Base-by-base conservation (phyloP, 2,329 filamentous ascomycete species). In the Orbilia brochopaga region DNA sequence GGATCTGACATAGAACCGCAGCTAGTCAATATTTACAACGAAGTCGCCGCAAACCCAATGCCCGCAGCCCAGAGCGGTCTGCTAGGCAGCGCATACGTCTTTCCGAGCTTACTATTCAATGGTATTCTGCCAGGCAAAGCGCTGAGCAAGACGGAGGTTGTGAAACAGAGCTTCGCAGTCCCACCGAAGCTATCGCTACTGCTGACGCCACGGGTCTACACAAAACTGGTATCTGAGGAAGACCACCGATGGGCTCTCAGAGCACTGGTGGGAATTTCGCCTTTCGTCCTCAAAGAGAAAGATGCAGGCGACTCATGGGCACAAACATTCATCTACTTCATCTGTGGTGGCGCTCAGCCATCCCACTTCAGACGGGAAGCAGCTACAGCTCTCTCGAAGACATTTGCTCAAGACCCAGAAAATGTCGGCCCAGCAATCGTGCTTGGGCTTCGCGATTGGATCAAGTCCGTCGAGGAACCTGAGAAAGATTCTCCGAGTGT, bases 121-220 rank as follows among this genome's bases (percentile, higher is more conserved):
- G 77, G 83, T 1, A 77, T 88, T 37, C 79, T 85, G 21, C 55
- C 55, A 13, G 67, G 67, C 6, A 52, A 65, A 42, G 42, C 27
- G n/a, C 35, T 72, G 24, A 88, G 89, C 76, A 88, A 87, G 76
- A 83, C 85, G 23, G 82, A 85, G 30, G 80, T 92, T 24, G 79
- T 84, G 23, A 85, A 87, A 55, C 87, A 91, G 75, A 86, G 86
- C 10, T 83, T 96, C 69, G 83, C 84, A 1, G 79, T 87, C 40
- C 87, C 88, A n/a, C 87, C 90, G 0, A 96, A 96, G 78, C 88
- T 90, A 13, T 96, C 93, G 0, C 94, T 96, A 78, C 82, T 97
- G 19, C 83, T 97, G 4, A 96, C 90, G 76, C 85, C 89, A 35
- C 89, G 90, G 73, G 86, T 96, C 3, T 97, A 94, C 80, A 87